phyloP scores from a whole-genome alignment of 2,329 filamentous ascomycete species.

The Coniochaeta prunicola region DNA sequence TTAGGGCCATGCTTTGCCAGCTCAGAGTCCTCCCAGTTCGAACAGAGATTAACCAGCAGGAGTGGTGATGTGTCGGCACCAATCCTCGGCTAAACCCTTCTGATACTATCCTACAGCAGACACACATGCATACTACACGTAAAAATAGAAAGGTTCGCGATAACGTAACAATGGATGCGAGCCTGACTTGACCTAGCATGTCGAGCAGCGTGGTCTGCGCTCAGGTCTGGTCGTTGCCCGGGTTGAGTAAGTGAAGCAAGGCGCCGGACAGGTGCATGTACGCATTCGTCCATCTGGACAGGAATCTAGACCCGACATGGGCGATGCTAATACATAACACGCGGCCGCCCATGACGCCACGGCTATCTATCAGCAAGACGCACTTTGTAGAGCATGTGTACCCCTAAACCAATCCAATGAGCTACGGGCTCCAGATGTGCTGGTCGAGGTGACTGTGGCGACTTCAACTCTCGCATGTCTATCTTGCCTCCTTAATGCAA shows the following conservation, averaged over 20 bases:
- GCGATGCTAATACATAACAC: neutral
- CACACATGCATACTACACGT: neutral
- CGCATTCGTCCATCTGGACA: neutral
- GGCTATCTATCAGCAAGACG: neutral
- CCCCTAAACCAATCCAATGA: neutral
- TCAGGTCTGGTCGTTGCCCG: neutral
- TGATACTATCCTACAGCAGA: neutral
- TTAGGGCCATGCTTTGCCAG: conserved; percentile 7
- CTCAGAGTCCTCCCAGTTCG: conserved; percentile 4
- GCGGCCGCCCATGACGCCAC: neutral
- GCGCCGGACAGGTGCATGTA: neutral
- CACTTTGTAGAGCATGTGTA: neutral
- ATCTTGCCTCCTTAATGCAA: neutral
- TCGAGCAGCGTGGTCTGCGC: neutral
- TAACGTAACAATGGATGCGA: neutral
- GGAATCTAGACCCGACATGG: neutral
- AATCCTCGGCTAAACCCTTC: conserved; percentile 2
- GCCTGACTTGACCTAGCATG: neutral
- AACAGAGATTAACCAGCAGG: conserved; percentile 1
- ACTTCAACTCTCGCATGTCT: neutral
- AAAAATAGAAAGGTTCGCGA: neutral
- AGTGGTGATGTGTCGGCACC: neutral
- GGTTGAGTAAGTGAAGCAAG: neutral
- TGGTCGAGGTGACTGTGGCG: neutral
- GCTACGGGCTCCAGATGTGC: neutral